phyloP scores from a whole-genome alignment of 139 green algal species.

The Marvania coccoides region DNA sequence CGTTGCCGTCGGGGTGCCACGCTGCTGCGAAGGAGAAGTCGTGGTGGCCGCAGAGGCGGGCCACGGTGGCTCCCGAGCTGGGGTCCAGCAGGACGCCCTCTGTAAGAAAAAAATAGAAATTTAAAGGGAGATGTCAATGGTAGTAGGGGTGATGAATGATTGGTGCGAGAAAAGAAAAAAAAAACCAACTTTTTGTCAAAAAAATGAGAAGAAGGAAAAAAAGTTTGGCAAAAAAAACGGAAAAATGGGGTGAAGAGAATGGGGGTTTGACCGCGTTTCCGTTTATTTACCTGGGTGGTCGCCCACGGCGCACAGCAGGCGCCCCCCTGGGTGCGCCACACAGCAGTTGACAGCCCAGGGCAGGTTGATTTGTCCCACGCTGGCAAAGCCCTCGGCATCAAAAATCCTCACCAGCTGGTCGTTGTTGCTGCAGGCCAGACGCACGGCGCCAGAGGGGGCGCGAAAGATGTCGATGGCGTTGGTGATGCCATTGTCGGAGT shows the following conservation, averaged over 20 bases:
- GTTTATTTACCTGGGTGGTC: conserved; percentile 49
- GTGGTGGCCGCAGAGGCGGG: conserved; percentile 59
- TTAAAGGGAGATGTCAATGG: too few relatives aligned
- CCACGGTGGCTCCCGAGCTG: conserved; percentile 6
- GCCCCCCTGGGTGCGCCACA: conserved; percentile 9
- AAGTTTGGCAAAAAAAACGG: background rate
- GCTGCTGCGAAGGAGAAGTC: conserved; percentile 90
- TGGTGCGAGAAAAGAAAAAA: too few relatives aligned
- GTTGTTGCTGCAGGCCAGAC: conserved; percentile 80
- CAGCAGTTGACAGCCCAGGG: conserved; percentile 87
- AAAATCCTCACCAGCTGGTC: conserved; percentile 61
- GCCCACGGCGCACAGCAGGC: conserved; percentile 57
- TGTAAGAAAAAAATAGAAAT: too few relatives aligned
- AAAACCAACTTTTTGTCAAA: too few relatives aligned
- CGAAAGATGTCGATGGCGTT: conserved; percentile 86
- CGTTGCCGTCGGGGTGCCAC: conserved; percentile 76
- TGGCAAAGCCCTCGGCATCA: conserved; percentile 28
- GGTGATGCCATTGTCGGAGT: conserved; percentile 86
- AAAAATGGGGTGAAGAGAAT: background rate
- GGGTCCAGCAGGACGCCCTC: conserved; percentile 28
- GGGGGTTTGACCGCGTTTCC: background rate
- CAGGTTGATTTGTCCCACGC: conserved; percentile 18
- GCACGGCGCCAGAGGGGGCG: background rate
- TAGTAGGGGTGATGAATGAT: too few relatives aligned
- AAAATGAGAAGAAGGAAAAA: too few relatives aligned